Conservation (phyloP, 2,329 filamentous ascomycete species). For the Phaeomoniella chlamydospora region DNA sequence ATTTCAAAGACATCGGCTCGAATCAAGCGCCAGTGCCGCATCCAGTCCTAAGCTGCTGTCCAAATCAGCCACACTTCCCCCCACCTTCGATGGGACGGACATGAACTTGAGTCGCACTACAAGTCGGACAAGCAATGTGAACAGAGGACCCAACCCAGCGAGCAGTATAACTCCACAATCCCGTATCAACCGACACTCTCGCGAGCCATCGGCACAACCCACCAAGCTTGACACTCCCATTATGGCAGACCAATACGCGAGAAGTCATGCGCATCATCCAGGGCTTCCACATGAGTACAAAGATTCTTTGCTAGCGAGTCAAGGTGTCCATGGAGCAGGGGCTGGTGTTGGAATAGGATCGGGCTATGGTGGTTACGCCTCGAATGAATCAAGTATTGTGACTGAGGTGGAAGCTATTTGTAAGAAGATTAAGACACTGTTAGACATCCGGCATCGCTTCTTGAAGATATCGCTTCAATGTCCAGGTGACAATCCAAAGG, state of each 20-base stretch:
- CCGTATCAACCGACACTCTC: not conserved
- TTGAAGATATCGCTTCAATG: constrained; percentile 73
- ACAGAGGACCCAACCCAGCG: not conserved
- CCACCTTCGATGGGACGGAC: constrained; percentile 3
- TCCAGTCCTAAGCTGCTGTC: constrained; percentile 18
- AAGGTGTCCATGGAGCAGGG: constrained; percentile 43
- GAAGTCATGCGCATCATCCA: constrained; percentile 35
- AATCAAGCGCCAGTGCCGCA: constrained; percentile 15
- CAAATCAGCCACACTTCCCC: constrained; percentile 14
- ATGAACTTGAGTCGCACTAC: constrained; percentile 9
- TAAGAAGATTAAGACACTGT: constrained; percentile 75
- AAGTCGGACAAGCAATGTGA: constrained; percentile 7
- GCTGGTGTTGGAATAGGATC: constrained; percentile 47
- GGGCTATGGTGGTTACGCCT: constrained; percentile 48
- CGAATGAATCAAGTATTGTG: constrained; percentile 66
- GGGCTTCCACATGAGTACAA: constrained; percentile 40
- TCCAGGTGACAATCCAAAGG: constrained; percentile 73
- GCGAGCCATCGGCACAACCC: not conserved
- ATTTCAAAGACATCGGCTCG: constrained; percentile 75
- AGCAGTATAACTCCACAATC: not conserved
- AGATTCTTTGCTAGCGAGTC: constrained; percentile 33
- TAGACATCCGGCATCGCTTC: constrained; percentile 80
- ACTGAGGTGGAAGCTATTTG: constrained; percentile 77
- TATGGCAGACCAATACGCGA: constrained; percentile 32
- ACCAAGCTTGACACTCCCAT: constrained; percentile 17